phyloP scores from a whole-genome alignment of 345 rosid species.

The Lagerstroemia speciosa region DNA sequence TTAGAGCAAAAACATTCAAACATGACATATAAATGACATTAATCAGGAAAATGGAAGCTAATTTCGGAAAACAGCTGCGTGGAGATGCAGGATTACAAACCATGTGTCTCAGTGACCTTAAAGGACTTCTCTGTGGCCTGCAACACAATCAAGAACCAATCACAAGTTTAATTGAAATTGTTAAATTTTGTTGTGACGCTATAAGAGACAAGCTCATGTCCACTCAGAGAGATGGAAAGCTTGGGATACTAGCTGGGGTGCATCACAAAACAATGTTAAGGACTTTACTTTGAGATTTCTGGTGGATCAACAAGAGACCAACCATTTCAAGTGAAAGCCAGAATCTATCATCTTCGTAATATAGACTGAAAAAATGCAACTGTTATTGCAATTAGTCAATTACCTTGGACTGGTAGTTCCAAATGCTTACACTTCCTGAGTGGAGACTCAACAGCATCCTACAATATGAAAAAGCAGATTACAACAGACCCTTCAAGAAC shows the following conservation, averaged over 20 bases:
- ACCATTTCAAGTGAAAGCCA: no score
- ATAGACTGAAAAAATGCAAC: no score
- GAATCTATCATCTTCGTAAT: neutral
- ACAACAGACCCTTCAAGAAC: neutral
- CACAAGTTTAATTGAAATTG: neutral
- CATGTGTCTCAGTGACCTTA: conserved; percentile 11
- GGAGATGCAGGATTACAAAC: neutral
- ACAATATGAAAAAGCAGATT: conserved; percentile 8
- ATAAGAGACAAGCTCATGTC: no score
- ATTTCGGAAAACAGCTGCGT: neutral
- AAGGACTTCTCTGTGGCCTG: conserved; percentile 12
- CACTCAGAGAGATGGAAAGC: no score
- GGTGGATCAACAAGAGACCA: no score
- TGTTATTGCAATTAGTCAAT: no score
- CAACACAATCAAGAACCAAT: neutral
- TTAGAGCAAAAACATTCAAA: neutral
- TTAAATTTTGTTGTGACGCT: neutral
- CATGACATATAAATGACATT: no score
- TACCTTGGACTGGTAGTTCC: conserved; percentile 47
- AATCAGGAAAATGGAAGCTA: neutral
- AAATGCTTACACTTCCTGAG: conserved; percentile 61
- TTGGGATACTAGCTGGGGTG: no score
- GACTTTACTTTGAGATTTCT: no score
- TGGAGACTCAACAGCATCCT: conserved; percentile 68
- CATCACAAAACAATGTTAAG: no score